Evolutionary conservation across 2,329 filamentous ascomycete genomes (phyloP).

Genomic region (Aspergillus tanneri): DNA sequence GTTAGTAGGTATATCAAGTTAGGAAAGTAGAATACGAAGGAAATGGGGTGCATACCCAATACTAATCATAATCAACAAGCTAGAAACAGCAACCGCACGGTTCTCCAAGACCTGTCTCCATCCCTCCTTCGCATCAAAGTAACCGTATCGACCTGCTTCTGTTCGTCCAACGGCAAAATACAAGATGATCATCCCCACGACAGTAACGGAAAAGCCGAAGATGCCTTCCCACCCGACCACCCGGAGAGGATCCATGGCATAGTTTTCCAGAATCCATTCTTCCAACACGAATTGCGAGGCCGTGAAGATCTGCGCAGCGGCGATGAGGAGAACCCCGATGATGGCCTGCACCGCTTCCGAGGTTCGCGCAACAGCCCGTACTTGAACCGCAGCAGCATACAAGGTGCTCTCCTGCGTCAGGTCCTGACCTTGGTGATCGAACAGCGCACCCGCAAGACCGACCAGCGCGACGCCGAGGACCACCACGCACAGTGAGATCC

Average conservation of each 20-base stretch:
- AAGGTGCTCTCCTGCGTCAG: constrained; percentile 31
- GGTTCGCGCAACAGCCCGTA: constrained; percentile 44
- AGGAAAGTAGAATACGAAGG: constrained; percentile 9
- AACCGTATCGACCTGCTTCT: constrained; percentile 70
- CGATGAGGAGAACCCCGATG: constrained; percentile 84
- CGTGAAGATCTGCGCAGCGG: constrained; percentile 92
- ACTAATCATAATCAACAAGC: constrained; percentile 91
- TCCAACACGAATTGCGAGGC: constrained; percentile 95
- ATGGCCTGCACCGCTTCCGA: constrained; percentile 67
- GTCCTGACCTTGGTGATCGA: constrained; percentile 51
- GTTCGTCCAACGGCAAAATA: constrained; percentile 76
- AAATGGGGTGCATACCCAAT: constrained; percentile 75
- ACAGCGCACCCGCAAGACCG: constrained; percentile 82
- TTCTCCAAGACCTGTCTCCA: constrained; percentile 76
- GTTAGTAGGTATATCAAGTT: constrained; percentile 5
- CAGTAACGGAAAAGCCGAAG: constrained; percentile 81
- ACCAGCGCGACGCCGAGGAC: constrained; percentile 86
- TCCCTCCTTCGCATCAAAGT: constrained; percentile 87
- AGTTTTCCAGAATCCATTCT: constrained; percentile 83
- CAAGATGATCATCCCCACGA: constrained; percentile 74
- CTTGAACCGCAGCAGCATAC: constrained; percentile 41
- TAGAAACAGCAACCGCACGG: constrained; percentile 69
- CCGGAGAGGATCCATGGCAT: constrained; percentile 77
- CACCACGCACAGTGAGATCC: constrained; percentile 82
- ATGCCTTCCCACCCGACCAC: constrained; percentile 96